Evolutionary conservation across 495 filamentous ascomycete genomes (phyloP).

Genomic region (Cercophora scortea): DNA sequence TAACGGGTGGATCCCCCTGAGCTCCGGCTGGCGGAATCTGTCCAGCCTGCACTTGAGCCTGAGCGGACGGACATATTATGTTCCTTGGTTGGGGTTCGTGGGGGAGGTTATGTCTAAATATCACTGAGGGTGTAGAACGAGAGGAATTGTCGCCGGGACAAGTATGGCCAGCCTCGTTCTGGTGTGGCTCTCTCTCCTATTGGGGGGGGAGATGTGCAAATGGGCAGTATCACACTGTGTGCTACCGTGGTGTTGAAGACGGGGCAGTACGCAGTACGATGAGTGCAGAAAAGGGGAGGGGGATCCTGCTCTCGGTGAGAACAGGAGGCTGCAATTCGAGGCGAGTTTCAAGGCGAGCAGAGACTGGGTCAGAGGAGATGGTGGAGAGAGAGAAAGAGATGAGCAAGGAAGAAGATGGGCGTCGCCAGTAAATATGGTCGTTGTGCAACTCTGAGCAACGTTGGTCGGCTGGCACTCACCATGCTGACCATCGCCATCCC

Average conservation of each 20-base stretch:
- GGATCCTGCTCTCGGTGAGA: no score
- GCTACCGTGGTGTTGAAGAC: background rate
- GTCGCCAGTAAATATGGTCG: conserved; percentile 4
- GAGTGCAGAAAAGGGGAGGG: background rate
- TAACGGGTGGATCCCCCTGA: conserved; percentile 4
- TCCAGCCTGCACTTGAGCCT: conserved; percentile 1
- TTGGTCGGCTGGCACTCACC: background rate
- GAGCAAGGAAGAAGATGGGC: conserved; percentile 2
- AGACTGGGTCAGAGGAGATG: background rate
- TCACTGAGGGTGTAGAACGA: background rate
- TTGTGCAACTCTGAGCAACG: background rate
- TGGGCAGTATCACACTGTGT: background rate
- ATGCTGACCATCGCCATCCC: background rate
- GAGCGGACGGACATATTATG: conserved; percentile 3
- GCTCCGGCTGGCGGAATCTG: conserved; percentile 1
- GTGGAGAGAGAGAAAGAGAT: background rate
- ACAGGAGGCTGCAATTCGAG: no score
- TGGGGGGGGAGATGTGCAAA: background rate
- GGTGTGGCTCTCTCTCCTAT: no score
- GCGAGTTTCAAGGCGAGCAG: background rate
- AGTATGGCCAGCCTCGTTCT: no score
- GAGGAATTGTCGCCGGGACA: no score
- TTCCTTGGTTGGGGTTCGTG: background rate
- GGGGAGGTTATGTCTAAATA: background rate
- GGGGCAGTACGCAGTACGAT: background rate